Evolutionary conservation across 768 basidiomycete genomes (phyloP).

Genomic region (Daedaleopsis sinensis): DNA sequence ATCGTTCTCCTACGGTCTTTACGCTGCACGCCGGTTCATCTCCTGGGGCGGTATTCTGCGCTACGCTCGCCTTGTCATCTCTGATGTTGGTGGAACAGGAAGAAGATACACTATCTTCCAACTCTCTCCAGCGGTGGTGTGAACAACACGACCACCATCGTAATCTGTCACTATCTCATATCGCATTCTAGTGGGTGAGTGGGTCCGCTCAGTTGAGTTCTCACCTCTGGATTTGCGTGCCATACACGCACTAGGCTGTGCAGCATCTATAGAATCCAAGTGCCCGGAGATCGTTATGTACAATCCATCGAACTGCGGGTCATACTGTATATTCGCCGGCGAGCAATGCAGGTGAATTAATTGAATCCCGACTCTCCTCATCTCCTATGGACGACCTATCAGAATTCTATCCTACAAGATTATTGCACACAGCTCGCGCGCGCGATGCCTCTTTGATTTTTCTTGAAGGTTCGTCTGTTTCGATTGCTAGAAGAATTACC

Average conservation of each 20-base stretch:
- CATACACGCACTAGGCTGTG: background rate
- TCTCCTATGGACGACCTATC: too few relatives aligned
- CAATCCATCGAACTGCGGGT: background rate
- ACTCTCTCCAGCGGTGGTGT: too few relatives aligned
- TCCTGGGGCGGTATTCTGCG: background rate
- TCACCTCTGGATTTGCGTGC: constrained; percentile 5
- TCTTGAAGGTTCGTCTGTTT: background rate
- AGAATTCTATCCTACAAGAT: too few relatives aligned
- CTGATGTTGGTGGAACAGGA: too few relatives aligned
- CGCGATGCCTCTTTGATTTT: background rate
- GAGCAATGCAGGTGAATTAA: too few relatives aligned
- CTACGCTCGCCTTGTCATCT: background rate
- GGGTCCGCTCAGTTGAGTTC: background rate
- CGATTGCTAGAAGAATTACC: background rate
- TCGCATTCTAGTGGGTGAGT: too few relatives aligned
- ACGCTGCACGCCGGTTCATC: background rate
- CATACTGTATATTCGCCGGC: too few relatives aligned
- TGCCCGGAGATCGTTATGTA: background rate
- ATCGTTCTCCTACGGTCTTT: background rate
- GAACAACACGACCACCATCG: too few relatives aligned
- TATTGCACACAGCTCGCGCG: too few relatives aligned
- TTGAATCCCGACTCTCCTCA: background rate
- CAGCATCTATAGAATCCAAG: background rate
- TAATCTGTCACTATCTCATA: background rate
- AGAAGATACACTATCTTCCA: too few relatives aligned